phyloP scores from a whole-genome alignment of 139 green algal genomes.

The Trebouxia sp. region DNA sequence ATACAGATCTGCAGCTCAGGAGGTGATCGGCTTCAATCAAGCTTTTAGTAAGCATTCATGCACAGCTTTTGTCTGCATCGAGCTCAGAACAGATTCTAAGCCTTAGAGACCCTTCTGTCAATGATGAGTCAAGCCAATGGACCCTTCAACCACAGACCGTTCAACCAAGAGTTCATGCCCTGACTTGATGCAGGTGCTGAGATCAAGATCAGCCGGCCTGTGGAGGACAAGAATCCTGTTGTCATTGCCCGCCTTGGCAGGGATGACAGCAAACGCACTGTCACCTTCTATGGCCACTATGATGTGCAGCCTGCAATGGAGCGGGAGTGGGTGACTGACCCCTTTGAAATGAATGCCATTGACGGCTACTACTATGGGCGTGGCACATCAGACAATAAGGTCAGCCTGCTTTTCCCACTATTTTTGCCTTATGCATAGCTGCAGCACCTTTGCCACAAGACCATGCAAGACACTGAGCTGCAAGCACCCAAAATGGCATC shows the following conservation, averaged over 20 bases:
- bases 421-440: neutral
- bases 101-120: no score
- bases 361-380: conserved; percentile 92
- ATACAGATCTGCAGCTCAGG: no score
- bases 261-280: conserved; percentile 71
- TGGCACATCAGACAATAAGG: conserved; percentile 93
- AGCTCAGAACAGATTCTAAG: no score
- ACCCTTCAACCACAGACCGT: no score
- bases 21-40: no score
- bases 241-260: conserved; percentile 83
- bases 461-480: no score
- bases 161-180: no score
- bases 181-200: conserved; percentile 21
- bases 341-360: conserved; percentile 80
- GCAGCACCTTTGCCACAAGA: no score
- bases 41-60: no score
- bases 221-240: conserved; percentile 83
- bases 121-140: no score
- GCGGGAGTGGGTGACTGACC: conserved; percentile 82
- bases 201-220: conserved; percentile 42
- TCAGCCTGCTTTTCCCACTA: neutral
- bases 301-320: conserved; percentile 87
- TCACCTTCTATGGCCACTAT: conserved; percentile 90
- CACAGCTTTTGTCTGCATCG: no score
- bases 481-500: no score